Evolutionary conservation across 352 stramenopile species (phyloP).

Genomic region (Phytopythium boreale): DNA sequence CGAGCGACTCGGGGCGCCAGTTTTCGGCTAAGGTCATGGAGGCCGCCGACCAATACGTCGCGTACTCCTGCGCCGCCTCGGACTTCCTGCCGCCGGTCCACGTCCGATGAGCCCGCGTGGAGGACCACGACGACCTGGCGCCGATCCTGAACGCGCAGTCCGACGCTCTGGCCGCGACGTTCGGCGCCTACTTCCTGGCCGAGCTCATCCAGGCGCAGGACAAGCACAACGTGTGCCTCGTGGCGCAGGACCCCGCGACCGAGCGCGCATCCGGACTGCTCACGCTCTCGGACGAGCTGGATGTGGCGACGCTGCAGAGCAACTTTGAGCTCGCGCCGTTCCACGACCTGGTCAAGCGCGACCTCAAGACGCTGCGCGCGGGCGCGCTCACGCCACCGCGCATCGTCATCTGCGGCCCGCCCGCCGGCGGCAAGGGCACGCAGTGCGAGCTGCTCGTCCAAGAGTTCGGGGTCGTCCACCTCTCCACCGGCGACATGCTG

Average conservation of each 20-base stretch:
- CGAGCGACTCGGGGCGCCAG: constrained; percentile 8
- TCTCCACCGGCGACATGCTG: constrained; percentile 93
- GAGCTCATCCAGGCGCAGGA: constrained; percentile 91
- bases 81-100: constrained; percentile 43
- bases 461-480: constrained; percentile 88
- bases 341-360: constrained; percentile 67
- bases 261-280: constrained; percentile 73
- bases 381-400: constrained; percentile 35
- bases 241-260: constrained; percentile 43
- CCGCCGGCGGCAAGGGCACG: constrained; percentile 92
- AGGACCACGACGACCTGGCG: constrained; percentile 81
- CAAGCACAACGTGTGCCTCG: constrained; percentile 78
- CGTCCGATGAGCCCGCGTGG: constrained; percentile 64
- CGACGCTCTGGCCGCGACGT: constrained; percentile 59
- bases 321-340: constrained; percentile 83
- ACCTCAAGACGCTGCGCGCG: constrained; percentile 8
- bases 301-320: constrained; percentile 74
- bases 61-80: constrained; percentile 41
- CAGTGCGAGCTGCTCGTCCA: constrained; percentile 90
- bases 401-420: constrained; percentile 89
- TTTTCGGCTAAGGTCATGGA: constrained; percentile 33
- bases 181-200: constrained; percentile 92
- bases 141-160: constrained; percentile 64
- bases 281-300: constrained; percentile 79
- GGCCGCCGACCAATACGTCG: constrained; percentile 35